Evolutionary conservation across 2,329 filamentous ascomycete genomes (phyloP).

Genomic region (Aspergillus udagawae): DNA sequence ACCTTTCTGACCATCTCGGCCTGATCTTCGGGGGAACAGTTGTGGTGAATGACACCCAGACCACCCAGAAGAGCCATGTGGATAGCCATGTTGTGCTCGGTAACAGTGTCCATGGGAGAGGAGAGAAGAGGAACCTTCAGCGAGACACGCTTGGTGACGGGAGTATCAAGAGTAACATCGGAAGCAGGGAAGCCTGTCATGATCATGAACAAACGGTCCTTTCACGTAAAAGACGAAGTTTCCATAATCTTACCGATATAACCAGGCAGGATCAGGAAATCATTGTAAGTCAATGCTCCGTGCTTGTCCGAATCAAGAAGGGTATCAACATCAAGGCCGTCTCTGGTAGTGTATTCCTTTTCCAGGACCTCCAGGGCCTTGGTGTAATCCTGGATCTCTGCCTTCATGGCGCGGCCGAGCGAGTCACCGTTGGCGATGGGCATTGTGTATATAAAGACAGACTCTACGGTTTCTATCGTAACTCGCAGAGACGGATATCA

Average conservation of each 20-base stretch:
- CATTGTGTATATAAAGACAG: slow-evolving; percentile 53
- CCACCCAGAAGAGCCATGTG: slow-evolving; percentile 63
- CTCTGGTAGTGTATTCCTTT: slow-evolving; percentile 68
- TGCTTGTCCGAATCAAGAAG: slow-evolving; percentile 88
- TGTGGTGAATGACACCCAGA: slow-evolving; percentile 91
- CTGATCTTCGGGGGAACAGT: slow-evolving; percentile 95
- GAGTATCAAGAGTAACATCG: slow-evolving; percentile 81
- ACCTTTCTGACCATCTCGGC: slow-evolving; percentile 99
- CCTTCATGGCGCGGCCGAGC: slow-evolving; percentile 45
- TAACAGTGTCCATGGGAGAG: slow-evolving; percentile 99
- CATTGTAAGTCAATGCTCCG: slow-evolving; percentile 96
- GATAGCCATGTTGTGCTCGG: slow-evolving; percentile 99
- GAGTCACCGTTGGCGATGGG: slow-evolving; percentile 64
- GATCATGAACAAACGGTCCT: slow-evolving; percentile 18
- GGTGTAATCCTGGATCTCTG: slow-evolving; percentile 65
- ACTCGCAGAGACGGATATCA: slow-evolving; percentile 18
- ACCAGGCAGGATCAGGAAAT: slow-evolving; percentile 93
- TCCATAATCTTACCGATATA: slow-evolving; percentile 68
- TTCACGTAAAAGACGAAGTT: background rate
- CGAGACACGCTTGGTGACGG: slow-evolving; percentile 89
- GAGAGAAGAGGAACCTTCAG: slow-evolving; percentile 97
- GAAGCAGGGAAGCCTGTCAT: slow-evolving; percentile 77
- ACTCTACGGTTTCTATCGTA: slow-evolving; percentile 25
- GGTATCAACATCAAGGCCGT: slow-evolving; percentile 83
- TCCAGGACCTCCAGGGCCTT: slow-evolving; percentile 76